A percentile compares a stretch with the other conserved stretches of the same genome.
Evolutionary conservation across 305 asterid species (phyloP).

Genomic region (Solanum hybrid): DNA sequence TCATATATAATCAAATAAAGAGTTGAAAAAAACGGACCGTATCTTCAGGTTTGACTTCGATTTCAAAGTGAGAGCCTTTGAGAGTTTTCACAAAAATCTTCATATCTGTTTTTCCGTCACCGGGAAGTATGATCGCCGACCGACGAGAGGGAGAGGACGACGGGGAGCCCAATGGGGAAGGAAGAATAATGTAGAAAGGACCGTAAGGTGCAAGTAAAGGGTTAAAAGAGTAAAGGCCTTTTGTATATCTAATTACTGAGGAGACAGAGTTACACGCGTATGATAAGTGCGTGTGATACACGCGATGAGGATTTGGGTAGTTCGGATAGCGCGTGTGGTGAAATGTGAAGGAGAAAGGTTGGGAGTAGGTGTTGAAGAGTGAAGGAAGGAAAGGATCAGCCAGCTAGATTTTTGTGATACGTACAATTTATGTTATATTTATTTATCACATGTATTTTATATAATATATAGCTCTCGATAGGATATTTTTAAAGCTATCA

Average conservation of each 20-base stretch:
- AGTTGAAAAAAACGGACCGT: conserved; percentile 25
- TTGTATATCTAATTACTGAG: background rate
- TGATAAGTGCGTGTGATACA: background rate
- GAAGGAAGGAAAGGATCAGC: background rate
- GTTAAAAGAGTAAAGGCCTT: background rate
- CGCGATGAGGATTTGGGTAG: background rate
- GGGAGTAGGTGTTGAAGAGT: background rate
- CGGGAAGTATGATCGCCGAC: conserved; percentile 22
- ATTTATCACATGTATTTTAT: background rate
- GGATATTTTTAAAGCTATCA: too few relatives aligned
- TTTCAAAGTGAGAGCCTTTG: conserved; percentile 62
- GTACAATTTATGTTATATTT: too few relatives aligned
- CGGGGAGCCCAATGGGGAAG: background rate
- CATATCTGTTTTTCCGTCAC: conserved; percentile 23
- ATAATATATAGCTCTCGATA: background rate
- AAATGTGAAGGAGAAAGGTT: background rate
- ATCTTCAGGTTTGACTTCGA: conserved; percentile 55
- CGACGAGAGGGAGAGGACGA: background rate
- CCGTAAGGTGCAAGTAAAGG: conserved; percentile 29
- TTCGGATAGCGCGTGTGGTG: background rate
- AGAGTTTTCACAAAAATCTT: conserved; percentile 68
- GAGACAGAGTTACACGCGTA: background rate
- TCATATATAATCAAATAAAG: background rate
- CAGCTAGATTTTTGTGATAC: background rate
- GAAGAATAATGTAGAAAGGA: conserved; percentile 6